A percentile compares a stretch with the other conserved stretches of the same genome.
Evolutionary conservation across 495 filamentous ascomycete genomes (phyloP).

Genomic region (Annulohypoxylon stygium): DNA sequence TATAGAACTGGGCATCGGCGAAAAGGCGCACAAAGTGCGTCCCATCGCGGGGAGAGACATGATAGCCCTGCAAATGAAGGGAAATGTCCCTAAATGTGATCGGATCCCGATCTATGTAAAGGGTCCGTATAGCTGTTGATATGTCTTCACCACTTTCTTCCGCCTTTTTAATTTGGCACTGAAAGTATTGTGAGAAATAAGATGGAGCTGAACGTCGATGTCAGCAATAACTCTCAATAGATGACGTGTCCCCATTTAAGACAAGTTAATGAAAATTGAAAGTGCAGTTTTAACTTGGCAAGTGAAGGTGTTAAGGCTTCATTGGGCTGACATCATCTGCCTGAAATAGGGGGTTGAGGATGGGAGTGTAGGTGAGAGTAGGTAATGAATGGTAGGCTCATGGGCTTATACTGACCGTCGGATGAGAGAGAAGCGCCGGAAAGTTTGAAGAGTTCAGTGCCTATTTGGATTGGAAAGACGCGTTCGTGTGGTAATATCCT

Average conservation of each 20-base stretch:
- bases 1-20: conserved; percentile 97
- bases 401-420: conserved; percentile 78
- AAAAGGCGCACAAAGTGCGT: conserved; percentile 91
- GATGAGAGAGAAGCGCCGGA: conserved; percentile 96
- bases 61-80: conserved; percentile 93
- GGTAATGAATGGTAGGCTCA: conserved; percentile 4
- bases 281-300: neutral
- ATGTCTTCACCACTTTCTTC: conserved; percentile 69
- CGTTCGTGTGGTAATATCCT: conserved; percentile 72
- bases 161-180: conserved; percentile 77
- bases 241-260: conserved; percentile 14
- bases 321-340: conserved; percentile 36
- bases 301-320: neutral
- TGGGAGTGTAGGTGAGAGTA: conserved; percentile 1
- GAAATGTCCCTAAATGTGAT: conserved; percentile 90
- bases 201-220: conserved; percentile 79
- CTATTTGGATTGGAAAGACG: conserved; percentile 94
- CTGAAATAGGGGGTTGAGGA: conserved; percentile 10
- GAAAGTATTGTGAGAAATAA: conserved; percentile 96
- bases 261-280: neutral
- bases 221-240: conserved; percentile 29
- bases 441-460: conserved; percentile 88
- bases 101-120: conserved; percentile 97
- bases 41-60: conserved; percentile 84
- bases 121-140: conserved; percentile 67